These are phyloP conservation scores for Sarocladium brachiariae DNA, from an alignment of 2,329 filamentous ascomycete genomes.

Conservation along the genomic window DNA sequence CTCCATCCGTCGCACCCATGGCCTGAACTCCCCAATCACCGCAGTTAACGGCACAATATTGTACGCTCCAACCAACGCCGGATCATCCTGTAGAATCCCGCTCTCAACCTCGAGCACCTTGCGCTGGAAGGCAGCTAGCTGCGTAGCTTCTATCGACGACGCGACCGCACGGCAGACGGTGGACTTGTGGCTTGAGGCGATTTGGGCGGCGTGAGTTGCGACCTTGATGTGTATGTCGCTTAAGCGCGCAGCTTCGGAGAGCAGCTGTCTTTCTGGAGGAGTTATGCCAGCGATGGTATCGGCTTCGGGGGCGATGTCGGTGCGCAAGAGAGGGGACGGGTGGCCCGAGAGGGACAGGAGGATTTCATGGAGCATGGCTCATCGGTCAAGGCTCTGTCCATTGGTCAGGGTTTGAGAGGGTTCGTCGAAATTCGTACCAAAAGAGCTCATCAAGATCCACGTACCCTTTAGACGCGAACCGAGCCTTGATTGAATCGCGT, in stretches of 20 bases:
- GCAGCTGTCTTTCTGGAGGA: slow-evolving; percentile 74
- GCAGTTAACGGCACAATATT: slow-evolving; percentile 87
- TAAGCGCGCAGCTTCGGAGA: slow-evolving; percentile 69
- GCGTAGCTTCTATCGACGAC: slow-evolving; percentile 64
- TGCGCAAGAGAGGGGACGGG: slow-evolving; percentile 76
- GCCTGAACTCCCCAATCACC: slow-evolving; percentile 77
- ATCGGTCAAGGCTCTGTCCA: slow-evolving; percentile 1
- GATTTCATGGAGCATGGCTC: slow-evolving; percentile 91
- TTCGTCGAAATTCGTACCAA: too few species aligned
- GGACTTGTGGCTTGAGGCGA: slow-evolving; percentile 66
- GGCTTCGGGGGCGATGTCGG: slow-evolving; percentile 36
- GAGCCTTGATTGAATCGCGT: slow-evolving; percentile 28
- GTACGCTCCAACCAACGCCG: slow-evolving; percentile 79
- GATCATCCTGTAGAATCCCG: slow-evolving; percentile 67
- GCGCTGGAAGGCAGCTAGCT: slow-evolving; percentile 73
- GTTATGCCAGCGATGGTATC: slow-evolving; percentile 49
- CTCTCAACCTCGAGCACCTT: slow-evolving; percentile 82
- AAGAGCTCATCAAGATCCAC: too few species aligned
- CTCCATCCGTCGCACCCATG: slow-evolving; percentile 75
- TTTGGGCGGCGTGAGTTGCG: slow-evolving; percentile 56
- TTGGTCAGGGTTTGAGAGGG: background rate
- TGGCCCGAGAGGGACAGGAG: slow-evolving; percentile 93
- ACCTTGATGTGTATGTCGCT: slow-evolving; percentile 72
- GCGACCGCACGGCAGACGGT: slow-evolving; percentile 84
- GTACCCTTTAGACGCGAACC: background rate